Evolutionary conservation across 148 eudicot species (phyloP), one percentile per base, ranked within the genome.

Genomic region (Rhododendron williamsianum): DNA sequence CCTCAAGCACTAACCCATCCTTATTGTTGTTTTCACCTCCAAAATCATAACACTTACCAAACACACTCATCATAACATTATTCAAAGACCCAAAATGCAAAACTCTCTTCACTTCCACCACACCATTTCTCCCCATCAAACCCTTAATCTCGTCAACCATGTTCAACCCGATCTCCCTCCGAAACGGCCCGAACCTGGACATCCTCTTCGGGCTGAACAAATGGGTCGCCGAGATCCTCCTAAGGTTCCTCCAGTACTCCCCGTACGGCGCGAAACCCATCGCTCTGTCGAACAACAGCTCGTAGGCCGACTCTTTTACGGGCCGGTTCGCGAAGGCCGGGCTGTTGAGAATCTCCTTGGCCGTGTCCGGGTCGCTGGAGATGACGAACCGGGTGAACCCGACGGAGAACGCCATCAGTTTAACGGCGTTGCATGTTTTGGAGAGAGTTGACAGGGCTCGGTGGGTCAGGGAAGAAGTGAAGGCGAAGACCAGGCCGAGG

Each of bases 191-290:
- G 7, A 91, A 94, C 3, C 56, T 36, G 0, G 89, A 80, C 0
- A 95, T 71, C 9, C 95, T 36, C 27, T 71, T 89, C 2, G 98
- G 98, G 67, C 92, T 88, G 73, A 97, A 97, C 72, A 97, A 69
- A 69, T 95, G 92, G 46, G 95, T 90, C 0, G 96, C 91, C 0
- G 98, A 95, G 0, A 97, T 91, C 2, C 96, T 83, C 67, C 99
- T 90, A 43, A 97, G 30, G 27, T 90, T 91, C 86, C 99, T 87
- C 98, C 99, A 97, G 82, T 97, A 95, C 21, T 93, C 98, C 0
- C 99, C 98, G 16, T 90, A 97, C 0, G 98, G 96, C 2, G 99
- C 98, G 49, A 97, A 97, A 16, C 99, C 99, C 98, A 97, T 97
- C 0, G 99, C 98, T 0, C 98, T 84, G 80, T 94, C 90, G 30